Evolutionary conservation across 305 asterid genomes (phyloP), one percentile per base, ranked within the genome.

Genomic region (Fraxinus floribunda): DNA sequence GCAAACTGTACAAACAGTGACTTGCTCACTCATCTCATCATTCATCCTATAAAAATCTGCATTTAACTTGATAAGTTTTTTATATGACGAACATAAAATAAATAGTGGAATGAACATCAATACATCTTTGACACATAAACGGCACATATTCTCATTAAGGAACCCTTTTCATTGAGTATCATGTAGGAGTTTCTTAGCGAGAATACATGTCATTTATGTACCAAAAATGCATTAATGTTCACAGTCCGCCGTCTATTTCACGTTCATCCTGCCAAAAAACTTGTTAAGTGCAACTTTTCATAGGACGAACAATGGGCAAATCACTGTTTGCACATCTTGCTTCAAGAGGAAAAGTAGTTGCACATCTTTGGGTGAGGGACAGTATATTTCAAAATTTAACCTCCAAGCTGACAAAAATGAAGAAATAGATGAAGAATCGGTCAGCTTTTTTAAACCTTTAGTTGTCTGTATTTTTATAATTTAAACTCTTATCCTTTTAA

Each of bases 1-100:
- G 89, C 97, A 94, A 41, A 0, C 62, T 24, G 85, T 86, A 78
- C 96, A 92, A 80, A 94, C 62, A 82, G 84, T 81, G 79, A 32
- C 32, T 89, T 66, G 78, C 71, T 2, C 3, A 49, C 86, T 26
- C 30, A 26, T 26, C 30, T 26, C 30, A 26, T 26, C 30, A 26
- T 26, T 26, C 1, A 1, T 87, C 88, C 83, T 86, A 75, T 90
- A 89, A 88, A 85, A 92, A 75, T 49, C 79, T 52, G 66, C 81
- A 74, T 85, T 88, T 68, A 82, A 84, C 86, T 90, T 92, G 78
- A 91, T 87, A 86, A 57, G 89, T 29, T 38, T 73, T 71, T 85
- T 84, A 72, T 96, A 91, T 34, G 70, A 80, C 78, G 90, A 57
- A 79, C 98, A 94, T 76, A 76, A 88, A 80, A 90, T 81, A 39